Evolutionary conservation across 148 eudicot species (phyloP).

Genomic region (Silene conica): DNA sequence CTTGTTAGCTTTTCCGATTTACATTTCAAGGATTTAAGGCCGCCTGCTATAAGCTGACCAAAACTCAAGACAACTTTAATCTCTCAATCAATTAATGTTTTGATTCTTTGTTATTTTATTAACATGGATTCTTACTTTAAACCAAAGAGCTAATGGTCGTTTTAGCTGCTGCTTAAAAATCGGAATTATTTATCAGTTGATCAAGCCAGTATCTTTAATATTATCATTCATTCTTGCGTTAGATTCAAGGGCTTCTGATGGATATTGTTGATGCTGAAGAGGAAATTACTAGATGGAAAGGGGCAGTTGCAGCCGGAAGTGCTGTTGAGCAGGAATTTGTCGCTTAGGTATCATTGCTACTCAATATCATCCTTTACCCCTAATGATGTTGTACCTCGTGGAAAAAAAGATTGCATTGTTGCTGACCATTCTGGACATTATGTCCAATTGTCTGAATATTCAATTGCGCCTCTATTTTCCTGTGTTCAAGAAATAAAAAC

Average conservation of each 20-base stretch:
- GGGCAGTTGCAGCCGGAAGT: slow-evolving; percentile 91
- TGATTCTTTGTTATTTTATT: background rate
- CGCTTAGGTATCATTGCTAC: slow-evolving; percentile 49
- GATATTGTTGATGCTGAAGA: slow-evolving; percentile 94
- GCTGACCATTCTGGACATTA: background rate
- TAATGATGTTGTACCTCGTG: background rate
- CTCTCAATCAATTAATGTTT: background rate
- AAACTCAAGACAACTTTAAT: slow-evolving; percentile 1
- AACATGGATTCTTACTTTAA: too few relatives aligned
- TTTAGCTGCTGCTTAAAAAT: slow-evolving; percentile 33
- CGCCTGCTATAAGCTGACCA: background rate
- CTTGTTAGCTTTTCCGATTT: background rate
- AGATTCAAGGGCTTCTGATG: slow-evolving; percentile 97
- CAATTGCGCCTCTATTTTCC: background rate
- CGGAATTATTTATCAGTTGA: background rate
- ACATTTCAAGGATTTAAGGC: background rate
- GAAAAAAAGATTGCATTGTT: background rate
- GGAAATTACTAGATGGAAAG: slow-evolving; percentile 94
- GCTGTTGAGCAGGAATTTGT: slow-evolving; percentile 85
- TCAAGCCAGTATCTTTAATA: too few relatives aligned
- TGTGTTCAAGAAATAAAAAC: background rate
- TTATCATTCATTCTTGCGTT: slow-evolving; percentile 3
- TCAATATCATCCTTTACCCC: background rate
- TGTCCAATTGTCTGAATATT: background rate
- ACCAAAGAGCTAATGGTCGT: slow-evolving; percentile 91